Base-by-base conservation (phyloP, 2,329 filamentous ascomycete species). In the Paraphoma chrysanthemicola region DNA sequence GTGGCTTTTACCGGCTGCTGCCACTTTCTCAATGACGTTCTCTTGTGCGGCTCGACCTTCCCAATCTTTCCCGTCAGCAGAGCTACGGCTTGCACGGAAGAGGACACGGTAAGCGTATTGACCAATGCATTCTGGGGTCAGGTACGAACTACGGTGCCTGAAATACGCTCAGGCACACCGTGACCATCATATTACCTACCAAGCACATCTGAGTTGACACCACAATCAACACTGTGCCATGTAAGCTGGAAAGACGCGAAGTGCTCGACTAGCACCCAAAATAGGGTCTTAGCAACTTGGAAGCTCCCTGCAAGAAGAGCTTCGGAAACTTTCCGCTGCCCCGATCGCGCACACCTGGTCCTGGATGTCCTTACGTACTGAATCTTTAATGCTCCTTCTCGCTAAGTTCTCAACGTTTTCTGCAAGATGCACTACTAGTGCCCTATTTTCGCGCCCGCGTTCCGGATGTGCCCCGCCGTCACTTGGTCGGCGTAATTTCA, bases 381-480 rank as follows among this genome's bases (percentile, higher is more conserved):
- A 29, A 51, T 49, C 59, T 42, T 31, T 59, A 63, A 56, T 59
- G 51, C 42, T 63, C 58, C 61, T 62, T 57, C 45, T 47, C 50
- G 50, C 44, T 33, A 51, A 49, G 36, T 36, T 33, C 45, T 50
- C 48, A 48, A 52, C 44, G 39, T 31, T 38, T 41, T 58, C 45
- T 30, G 50, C 14, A 28, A 23, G 23, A 23, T 44, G 36, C 44
- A 30, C 23, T 33, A 3, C 17, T 31, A 18, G 31, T 29, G 14
- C 18, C 29, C 59, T 56, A 56, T 50, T 57, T 64, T 49, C 18
- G 48, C 46, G 48, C 42, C 44, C 18, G 42, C 39, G 28, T 39
- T 42, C 12, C 54, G 51, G 52, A 59, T 45, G 28, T 42, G 17
- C 44, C 39, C 57, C 57, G 52, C 39, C 31, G 30, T 50, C 31